These are phyloP conservation scores for Pholiota molesta DNA, from an alignment of 768 basidiomycete species.

Conservation along the genomic window DNA sequence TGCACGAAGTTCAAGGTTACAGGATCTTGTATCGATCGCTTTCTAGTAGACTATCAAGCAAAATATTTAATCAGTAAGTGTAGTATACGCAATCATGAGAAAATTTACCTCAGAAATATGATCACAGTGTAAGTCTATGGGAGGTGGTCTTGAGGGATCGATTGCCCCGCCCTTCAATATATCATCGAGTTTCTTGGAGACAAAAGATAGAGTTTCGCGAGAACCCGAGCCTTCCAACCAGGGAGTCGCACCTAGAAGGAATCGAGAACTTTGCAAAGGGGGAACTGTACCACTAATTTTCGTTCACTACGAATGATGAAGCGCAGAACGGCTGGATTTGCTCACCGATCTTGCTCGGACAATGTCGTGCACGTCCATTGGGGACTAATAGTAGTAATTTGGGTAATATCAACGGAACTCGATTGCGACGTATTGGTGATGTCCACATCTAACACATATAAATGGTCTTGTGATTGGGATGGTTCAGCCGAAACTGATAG, in stretches of 20 bases:
- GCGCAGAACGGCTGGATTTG: slow-evolving; percentile 10
- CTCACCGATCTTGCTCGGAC: slow-evolving; percentile 46
- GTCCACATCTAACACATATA: slow-evolving; percentile 59
- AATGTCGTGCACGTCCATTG: slow-evolving; percentile 60
- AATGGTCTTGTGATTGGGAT: slow-evolving; percentile 45
- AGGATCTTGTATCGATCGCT: slow-evolving; percentile 27
- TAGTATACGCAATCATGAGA: neutral
- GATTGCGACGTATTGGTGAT: slow-evolving; percentile 53
- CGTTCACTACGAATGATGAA: neutral
- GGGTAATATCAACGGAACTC: slow-evolving; percentile 48
- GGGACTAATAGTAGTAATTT: slow-evolving; percentile 69
- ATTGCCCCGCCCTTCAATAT: slow-evolving; percentile 52
- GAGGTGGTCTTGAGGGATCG: slow-evolving; percentile 48
- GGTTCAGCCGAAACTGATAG: slow-evolving; percentile 55
- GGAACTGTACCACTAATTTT: slow-evolving; percentile 41
- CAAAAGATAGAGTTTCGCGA: slow-evolving; percentile 50
- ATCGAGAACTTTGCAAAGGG: slow-evolving; percentile 49
- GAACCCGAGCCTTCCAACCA: slow-evolving; percentile 41
- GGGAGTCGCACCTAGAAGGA: slow-evolving; percentile 44
- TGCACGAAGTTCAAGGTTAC: slow-evolving; percentile 51
- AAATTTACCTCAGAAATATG: slow-evolving; percentile 47
- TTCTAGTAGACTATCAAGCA: slow-evolving; percentile 15
- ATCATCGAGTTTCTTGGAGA: slow-evolving; percentile 49
- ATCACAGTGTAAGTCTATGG: slow-evolving; percentile 53
- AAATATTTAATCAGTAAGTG: neutral